Percentiles rank a stretch among this genome's conserved stretches.
phyloP scores from a whole-genome alignment of 768 basidiomycete species.

The Psilocybe tampanensis region DNA sequence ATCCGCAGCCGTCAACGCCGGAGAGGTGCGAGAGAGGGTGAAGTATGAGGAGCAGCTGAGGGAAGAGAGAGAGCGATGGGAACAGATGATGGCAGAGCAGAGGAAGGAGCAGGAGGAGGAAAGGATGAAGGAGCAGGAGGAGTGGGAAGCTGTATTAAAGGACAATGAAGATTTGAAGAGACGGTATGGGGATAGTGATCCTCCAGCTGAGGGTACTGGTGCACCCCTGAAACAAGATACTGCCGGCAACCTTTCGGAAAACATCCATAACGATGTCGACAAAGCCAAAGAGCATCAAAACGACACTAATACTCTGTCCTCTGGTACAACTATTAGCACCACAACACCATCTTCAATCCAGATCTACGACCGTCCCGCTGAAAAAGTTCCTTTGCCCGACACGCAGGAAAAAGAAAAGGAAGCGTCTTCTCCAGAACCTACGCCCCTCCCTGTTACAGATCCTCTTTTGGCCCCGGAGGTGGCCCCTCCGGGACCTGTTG shows the following conservation, averaged over 20 bases:
- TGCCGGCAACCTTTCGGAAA: too few relatives aligned
- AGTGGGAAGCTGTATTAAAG: not conserved
- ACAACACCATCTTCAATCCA: too few relatives aligned
- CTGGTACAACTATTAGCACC: too few relatives aligned
- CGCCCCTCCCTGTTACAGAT: not conserved
- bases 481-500: not conserved
- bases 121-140: not conserved
- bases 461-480: not conserved
- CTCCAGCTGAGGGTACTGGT: not conserved
- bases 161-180: constrained; percentile 1
- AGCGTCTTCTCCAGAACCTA: not conserved
- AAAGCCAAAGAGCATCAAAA: too few relatives aligned
- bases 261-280: too few relatives aligned
- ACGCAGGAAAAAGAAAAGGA: not conserved
- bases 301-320: too few relatives aligned
- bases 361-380: too few relatives aligned
- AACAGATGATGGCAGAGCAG: not conserved
- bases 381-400: not conserved
- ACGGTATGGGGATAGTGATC: not conserved
- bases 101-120: constrained; percentile 5
- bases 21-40: constrained; percentile 25
- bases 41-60: constrained; percentile 12
- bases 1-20: constrained; percentile 74
- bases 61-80: constrained; percentile 9
- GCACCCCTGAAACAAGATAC: too few relatives aligned